These are phyloP conservation scores for Phytopythium vexans DNA, from an alignment of 352 stramenopile genomes.

Conservation along the genomic window DNA sequence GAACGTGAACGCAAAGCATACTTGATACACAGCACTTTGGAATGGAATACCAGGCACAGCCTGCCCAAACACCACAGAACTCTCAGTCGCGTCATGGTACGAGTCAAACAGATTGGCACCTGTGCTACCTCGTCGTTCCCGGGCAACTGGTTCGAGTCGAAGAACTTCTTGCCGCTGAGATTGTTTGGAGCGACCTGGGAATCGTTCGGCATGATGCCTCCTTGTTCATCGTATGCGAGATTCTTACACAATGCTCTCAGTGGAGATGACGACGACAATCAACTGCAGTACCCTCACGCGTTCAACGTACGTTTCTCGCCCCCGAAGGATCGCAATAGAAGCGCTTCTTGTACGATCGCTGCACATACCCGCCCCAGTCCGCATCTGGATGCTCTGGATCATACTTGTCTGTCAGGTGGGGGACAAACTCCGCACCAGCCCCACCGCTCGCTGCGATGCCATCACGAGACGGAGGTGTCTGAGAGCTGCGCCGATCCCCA, in stretches of 20 bases:
- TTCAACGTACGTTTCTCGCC: conserved; percentile 32
- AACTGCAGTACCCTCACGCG: background rate
- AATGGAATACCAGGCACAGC: conserved; percentile 51
- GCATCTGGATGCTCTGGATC: conserved; percentile 70
- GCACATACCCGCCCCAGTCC: conserved; percentile 69
- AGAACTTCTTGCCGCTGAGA: conserved; percentile 46
- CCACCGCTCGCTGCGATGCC: conserved; percentile 1
- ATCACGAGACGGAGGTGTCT: conserved; percentile 5
- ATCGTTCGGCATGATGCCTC: conserved; percentile 50
- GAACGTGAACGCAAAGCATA: conserved; percentile 7
- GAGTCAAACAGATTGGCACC: background rate
- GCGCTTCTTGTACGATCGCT: conserved; percentile 67
- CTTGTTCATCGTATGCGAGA: conserved; percentile 47
- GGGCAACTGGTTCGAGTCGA: conserved; percentile 45
- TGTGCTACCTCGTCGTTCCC: conserved; percentile 8
- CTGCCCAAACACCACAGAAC: conserved; percentile 6
- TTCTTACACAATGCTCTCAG: conserved; percentile 21
- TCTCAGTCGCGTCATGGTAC: background rate
- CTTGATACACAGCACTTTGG: conserved; percentile 65
- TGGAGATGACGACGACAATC: background rate
- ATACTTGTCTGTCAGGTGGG: conserved; percentile 62
- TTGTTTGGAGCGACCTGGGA: conserved; percentile 10
- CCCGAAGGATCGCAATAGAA: conserved; percentile 36
- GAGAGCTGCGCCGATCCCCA: conserved; percentile 1
- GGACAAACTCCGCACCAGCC: conserved; percentile 17